Conservation (phyloP, 306 rosid species). For the Vigna mungo region DNA sequence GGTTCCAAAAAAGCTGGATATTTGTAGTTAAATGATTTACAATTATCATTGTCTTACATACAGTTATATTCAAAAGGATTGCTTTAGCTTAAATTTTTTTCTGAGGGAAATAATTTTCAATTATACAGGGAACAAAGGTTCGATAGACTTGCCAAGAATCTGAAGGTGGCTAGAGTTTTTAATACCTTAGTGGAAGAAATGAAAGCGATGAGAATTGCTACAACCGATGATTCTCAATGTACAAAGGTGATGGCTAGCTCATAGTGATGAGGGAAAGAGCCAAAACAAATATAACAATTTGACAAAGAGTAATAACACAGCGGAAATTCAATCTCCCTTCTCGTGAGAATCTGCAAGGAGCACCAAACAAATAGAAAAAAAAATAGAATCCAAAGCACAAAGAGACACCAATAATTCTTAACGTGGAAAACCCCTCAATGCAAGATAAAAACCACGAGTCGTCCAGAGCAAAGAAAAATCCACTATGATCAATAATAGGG, state of each 20-base stretch:
- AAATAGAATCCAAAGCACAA: too few relatives aligned
- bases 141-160: constrained; percentile 83
- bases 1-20: background rate
- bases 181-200: constrained; percentile 89
- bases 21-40: background rate
- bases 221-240: constrained; percentile 83
- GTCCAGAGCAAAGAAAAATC: too few relatives aligned
- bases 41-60: constrained; percentile 19
- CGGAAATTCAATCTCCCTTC: too few relatives aligned
- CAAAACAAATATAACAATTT: too few relatives aligned
- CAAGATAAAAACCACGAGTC: too few relatives aligned
- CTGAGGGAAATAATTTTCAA: constrained; percentile 39
- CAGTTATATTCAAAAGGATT: constrained; percentile 18
- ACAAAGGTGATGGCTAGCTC: constrained; percentile 99
- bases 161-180: constrained; percentile 96
- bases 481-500: too few relatives aligned
- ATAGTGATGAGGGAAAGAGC: too few relatives aligned
- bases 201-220: constrained; percentile 91
- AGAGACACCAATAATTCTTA: too few relatives aligned
- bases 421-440: too few relatives aligned
- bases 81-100: background rate
- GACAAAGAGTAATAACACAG: too few relatives aligned
- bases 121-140: constrained; percentile 84
- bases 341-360: too few relatives aligned
- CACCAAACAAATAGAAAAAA: too few relatives aligned